A percentile compares a stretch with the other conserved stretches of the same genome.
Evolutionary conservation across 352 stramenopile genomes (phyloP).

Genomic region (Globisporangium paddicum): DNA sequence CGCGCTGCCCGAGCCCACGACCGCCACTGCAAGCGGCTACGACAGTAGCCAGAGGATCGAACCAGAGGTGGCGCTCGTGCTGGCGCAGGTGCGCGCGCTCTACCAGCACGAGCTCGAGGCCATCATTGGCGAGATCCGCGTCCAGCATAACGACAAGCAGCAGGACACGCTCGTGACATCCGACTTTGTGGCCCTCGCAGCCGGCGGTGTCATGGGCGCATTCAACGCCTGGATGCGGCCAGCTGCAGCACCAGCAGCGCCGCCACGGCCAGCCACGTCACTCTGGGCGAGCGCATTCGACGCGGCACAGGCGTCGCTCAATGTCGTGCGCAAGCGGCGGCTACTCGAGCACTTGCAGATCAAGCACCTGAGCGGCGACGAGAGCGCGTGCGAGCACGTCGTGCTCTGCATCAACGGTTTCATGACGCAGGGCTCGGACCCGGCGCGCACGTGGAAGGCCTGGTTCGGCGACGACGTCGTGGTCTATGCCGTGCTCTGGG

Average conservation of each 20-base stretch:
- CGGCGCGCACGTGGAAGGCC: slow-evolving; percentile 51
- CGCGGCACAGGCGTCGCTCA: slow-evolving; percentile 66
- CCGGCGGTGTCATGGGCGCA: slow-evolving; percentile 56
- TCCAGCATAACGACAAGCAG: slow-evolving; percentile 50
- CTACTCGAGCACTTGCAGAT: slow-evolving; percentile 65
- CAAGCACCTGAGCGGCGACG: slow-evolving; percentile 60
- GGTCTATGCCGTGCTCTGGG: slow-evolving; percentile 74
- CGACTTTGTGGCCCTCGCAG: slow-evolving; percentile 56
- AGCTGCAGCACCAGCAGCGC: not conserved
- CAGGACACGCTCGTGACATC: slow-evolving; percentile 37
- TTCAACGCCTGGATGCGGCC: slow-evolving; percentile 66
- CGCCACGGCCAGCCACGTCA: slow-evolving; percentile 15
- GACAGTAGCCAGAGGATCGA: not conserved
- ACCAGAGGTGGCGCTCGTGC: slow-evolving; percentile 13
- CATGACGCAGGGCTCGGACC: slow-evolving; percentile 77
- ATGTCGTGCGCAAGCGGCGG: slow-evolving; percentile 58
- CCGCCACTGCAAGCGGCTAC: not conserved
- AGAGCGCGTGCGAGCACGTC: slow-evolving; percentile 46
- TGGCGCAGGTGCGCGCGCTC: slow-evolving; percentile 26
- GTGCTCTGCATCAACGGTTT: slow-evolving; percentile 84
- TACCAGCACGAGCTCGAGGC: slow-evolving; percentile 39
- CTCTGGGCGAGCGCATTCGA: slow-evolving; percentile 74
- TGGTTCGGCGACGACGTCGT: slow-evolving; percentile 40
- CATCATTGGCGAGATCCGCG: slow-evolving; percentile 41
- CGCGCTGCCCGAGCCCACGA: not conserved